Conservation (phyloP, 192 early-diverging fungal species). For the Thamnidium elegans region DNA sequence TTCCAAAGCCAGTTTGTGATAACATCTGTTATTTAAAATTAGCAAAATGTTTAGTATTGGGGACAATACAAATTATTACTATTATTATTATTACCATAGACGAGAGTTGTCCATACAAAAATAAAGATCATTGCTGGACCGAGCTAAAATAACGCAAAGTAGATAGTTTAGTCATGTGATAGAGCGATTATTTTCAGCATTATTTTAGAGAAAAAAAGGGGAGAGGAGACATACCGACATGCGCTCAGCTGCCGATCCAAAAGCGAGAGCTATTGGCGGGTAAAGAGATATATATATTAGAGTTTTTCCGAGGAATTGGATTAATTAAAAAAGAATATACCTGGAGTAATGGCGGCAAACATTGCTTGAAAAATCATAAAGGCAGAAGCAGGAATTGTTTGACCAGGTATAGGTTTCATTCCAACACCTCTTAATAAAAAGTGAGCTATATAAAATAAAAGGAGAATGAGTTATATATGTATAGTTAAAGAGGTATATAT, state of each 20-base stretch:
- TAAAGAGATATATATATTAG: background rate
- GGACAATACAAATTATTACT: too few species aligned
- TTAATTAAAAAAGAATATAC: conserved; percentile 6
- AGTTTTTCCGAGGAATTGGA: background rate
- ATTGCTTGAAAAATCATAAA: conserved; percentile 77
- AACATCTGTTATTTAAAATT: conserved; percentile 37
- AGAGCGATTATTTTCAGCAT: too few species aligned
- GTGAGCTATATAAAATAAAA: conserved; percentile 33
- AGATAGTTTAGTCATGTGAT: background rate
- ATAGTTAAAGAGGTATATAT: background rate
- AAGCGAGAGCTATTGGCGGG: conserved; percentile 19
- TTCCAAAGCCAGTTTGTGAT: conserved; percentile 86
- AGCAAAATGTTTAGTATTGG: background rate
- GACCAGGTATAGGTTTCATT: conserved; percentile 51
- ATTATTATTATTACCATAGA: conserved; percentile 25
- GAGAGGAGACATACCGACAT: conserved; percentile 27
- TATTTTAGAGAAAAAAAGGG: background rate
- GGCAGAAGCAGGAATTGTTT: conserved; percentile 59
- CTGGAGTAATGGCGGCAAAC: conserved; percentile 64
- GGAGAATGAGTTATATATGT: background rate
- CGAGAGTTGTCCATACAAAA: conserved; percentile 35
- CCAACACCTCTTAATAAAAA: conserved; percentile 60
- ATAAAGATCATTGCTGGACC: conserved; percentile 35
- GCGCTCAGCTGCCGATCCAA: conserved; percentile 34
- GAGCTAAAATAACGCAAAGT: conserved; percentile 11